Evolutionary conservation across 1,139 yeast genomes (phyloP), one percentile per base, ranked within the genome.

Genomic region (Pneumocystis canis): DNA sequence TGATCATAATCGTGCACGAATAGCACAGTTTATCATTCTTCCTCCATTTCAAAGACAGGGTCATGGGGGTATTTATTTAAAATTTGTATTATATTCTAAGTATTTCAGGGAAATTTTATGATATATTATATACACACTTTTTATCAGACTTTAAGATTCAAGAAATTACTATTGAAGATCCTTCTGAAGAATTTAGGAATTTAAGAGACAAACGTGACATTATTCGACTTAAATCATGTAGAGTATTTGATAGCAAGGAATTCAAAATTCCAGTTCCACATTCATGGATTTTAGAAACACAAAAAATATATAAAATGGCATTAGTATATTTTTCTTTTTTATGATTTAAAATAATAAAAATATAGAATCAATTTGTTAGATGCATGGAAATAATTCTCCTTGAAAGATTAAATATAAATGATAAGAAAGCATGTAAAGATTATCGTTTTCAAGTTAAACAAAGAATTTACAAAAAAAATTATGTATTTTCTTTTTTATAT

Each of bases 111-210:
- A 73, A 74, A 28, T 75, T 92, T 57, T 92, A 92, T 72, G 74
- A 76, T 16, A 68, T 79, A 0, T 74, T 92, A 6, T 78, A 80
- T 63, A 74, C 78, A 1, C 66, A 73, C 57, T 89, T 95, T 87
- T 69, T 77, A 5, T 68, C 70, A 0, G 85, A 87, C 66, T 70
- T 73, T 0, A 67, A 71, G 2, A 82, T 89, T n/a, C 74, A 77
- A 54, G 96, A 90, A 70, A 79, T 92, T 57, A 89, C 92, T 0
- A 90, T 94, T 9, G 98, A 92, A 72, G 98, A 94, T 72, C 98
- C 98, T 2, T 88, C 87, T 71, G 97, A 90, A 72, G 83, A 84
- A 58, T 92, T 92, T 74, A 98, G 92, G 71, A 95, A 88, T 71
- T 76, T 94, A 69, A 79, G 98, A 66, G 97, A 92, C 72, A 77